Evolutionary conservation across 2,329 filamentous ascomycete genomes (phyloP).

Genomic region (Ascochyta pisi): DNA sequence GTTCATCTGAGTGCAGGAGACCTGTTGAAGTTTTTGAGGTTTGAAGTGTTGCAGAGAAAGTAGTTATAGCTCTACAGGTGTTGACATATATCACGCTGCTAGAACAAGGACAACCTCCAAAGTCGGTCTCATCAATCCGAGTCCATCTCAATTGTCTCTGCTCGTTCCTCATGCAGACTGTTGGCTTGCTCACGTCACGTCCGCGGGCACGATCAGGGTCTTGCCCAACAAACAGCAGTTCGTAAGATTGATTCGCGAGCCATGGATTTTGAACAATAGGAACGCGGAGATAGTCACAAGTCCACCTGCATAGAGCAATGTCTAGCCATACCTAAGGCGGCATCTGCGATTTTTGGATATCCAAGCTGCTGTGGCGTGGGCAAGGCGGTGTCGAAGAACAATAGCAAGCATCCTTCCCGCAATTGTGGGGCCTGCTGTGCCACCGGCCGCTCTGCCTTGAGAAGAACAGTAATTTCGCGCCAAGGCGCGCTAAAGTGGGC

Average conservation of each 20-base stretch:
- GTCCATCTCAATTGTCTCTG: neutral
- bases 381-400: conserved; percentile 4
- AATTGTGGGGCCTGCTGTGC: conserved; percentile 1
- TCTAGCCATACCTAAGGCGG: neutral
- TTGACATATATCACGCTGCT: neutral
- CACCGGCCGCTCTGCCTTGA: neutral
- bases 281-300: neutral
- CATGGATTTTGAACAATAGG: conserved; percentile 5
- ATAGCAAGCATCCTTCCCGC: conserved; percentile 16
- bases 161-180: neutral
- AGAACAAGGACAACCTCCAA: neutral
- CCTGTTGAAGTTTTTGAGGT: neutral
- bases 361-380: neutral
- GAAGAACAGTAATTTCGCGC: neutral
- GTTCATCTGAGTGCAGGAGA: neutral
- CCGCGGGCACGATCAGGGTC: neutral
- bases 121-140: conserved; percentile 2
- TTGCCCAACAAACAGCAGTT: neutral
- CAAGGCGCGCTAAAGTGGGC: neutral
- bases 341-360: neutral
- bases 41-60: too few relatives aligned
- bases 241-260: neutral
- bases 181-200: neutral
- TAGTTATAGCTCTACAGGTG: neutral
- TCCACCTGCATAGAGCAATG: neutral